Conservation (phyloP, 495 filamentous ascomycete species). For the Daldinia childiae region DNA sequence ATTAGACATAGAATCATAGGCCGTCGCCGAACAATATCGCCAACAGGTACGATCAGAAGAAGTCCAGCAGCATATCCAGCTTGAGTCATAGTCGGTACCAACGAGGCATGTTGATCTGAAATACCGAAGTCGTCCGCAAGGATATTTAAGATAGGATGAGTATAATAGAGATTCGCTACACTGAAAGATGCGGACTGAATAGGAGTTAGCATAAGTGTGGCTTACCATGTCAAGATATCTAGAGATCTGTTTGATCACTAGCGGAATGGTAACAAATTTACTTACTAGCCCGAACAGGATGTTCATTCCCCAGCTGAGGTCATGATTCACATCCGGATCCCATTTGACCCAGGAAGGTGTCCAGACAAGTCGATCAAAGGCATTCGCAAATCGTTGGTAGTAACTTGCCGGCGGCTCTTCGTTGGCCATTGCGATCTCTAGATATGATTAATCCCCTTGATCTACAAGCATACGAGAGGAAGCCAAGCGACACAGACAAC, state of each 20-base stretch:
- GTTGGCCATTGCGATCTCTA: slow-evolving; percentile 6
- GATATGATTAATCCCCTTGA: not conserved
- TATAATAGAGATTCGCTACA: slow-evolving; percentile 80
- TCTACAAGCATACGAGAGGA: not conserved
- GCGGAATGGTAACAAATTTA: not conserved
- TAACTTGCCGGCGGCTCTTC: slow-evolving; percentile 7
- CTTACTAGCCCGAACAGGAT: slow-evolving; percentile 65
- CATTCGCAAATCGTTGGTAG: not conserved
- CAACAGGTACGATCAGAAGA: slow-evolving; percentile 79
- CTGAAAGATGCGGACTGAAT: slow-evolving; percentile 53
- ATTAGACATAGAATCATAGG: slow-evolving; percentile 75
- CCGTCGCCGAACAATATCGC: slow-evolving; percentile 75
- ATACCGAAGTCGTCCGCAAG: slow-evolving; percentile 70
- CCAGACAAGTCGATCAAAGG: slow-evolving; percentile 46
- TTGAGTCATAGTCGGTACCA: slow-evolving; percentile 80
- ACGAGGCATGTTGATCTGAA: slow-evolving; percentile 62
- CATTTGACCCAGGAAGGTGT: slow-evolving; percentile 66
- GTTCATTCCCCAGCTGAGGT: slow-evolving; percentile 68
- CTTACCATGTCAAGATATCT: slow-evolving; percentile 31
- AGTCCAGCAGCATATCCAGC: slow-evolving; percentile 82
- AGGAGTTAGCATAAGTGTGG: slow-evolving; percentile 39
- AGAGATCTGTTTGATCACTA: slow-evolving; percentile 13
- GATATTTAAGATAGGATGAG: slow-evolving; percentile 72
- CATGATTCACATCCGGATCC: slow-evolving; percentile 62
- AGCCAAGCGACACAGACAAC: slow-evolving; percentile 2